phyloP scores from a whole-genome alignment of 1,284 basidiomycete genomes.

The Sanghuangporus sanghuang region DNA sequence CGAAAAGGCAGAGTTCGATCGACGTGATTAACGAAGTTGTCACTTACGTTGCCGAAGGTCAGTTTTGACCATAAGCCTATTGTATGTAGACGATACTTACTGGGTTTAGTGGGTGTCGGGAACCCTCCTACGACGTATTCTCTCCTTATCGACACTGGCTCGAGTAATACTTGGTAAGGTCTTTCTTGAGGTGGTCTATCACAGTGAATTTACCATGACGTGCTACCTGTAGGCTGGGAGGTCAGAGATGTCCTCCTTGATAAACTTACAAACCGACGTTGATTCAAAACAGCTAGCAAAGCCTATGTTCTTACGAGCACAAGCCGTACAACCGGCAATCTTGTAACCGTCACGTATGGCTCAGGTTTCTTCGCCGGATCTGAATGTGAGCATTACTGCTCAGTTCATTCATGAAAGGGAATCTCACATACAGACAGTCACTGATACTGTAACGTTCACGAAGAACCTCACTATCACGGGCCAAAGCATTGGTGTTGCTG shows the following conservation, averaged over 20 bases:
- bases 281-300: background rate
- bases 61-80: background rate
- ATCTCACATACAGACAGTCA: constrained; percentile 9
- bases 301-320: constrained; percentile 13
- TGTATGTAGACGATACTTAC: background rate
- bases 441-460: constrained; percentile 29
- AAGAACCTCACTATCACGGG: constrained; percentile 27
- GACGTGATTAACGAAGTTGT: constrained; percentile 5
- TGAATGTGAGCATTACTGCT: constrained; percentile 11
- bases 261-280: background rate
- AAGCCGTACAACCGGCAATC: constrained; percentile 6
- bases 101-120: constrained; percentile 12
- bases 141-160: constrained; percentile 19
- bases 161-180: constrained; percentile 20
- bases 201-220: background rate
- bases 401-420: background rate
- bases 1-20: background rate
- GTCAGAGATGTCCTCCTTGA: background rate
- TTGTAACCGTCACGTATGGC: constrained; percentile 18
- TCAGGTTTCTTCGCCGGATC: constrained; percentile 17
- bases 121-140: constrained; percentile 14
- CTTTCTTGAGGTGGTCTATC: background rate
- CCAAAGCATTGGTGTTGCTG: constrained; percentile 57
- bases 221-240: background rate
- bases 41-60: background rate